Evolutionary conservation across 2,329 filamentous ascomycete genomes (phyloP), one percentile per base, ranked within the genome.

Genomic region (Chalaropsis ovoidea): DNA sequence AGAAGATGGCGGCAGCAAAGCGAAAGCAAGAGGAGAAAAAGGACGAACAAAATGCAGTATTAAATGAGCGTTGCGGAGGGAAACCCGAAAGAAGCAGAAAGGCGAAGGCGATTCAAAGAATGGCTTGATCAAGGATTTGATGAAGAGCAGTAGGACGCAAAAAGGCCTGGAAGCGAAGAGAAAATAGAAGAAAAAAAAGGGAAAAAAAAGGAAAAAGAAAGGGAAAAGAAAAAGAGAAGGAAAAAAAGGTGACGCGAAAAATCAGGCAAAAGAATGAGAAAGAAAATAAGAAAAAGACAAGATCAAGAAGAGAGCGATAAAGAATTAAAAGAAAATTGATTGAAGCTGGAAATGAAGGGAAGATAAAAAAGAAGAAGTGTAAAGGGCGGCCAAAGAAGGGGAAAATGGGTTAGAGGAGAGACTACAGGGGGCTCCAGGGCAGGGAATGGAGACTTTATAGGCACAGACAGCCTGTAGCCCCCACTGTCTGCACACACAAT

Each of bases 261-360:
- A 31, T 41, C n/a, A 56, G n/a, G n/a, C n/a, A 35, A 43, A 54
- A 61, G 24, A 58, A 58, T 56, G 60, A 60, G 49, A 49, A 60
- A 61, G 2, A 39, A 52, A 52, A 1, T 52, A 13, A 42, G 17
- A 13, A 54, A 56, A n/a, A 62, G 56, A 17, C 19, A 35, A 24
- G 45, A 27, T 52, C 24, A 17, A 61, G 31, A 64, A 11, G 27
- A 64, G 39, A 47, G 42, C 41, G 41, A 66, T 17, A 61, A 43
- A 42, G 19, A 19, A 62, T 17, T 62, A 62, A 22, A 62, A 31
- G 22, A 22, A 27, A 17, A 58, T 61, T 13, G 35, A 47, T 19
- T 47, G n/a, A 45, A 47, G 35, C 41, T 27, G 31, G 24, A 56
- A 45, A 43, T 27, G 3, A n/a, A 63, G 35, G 8, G 27, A 63